Conservation (phyloP, 306 rosid species). For the Clitoria ternatea region DNA sequence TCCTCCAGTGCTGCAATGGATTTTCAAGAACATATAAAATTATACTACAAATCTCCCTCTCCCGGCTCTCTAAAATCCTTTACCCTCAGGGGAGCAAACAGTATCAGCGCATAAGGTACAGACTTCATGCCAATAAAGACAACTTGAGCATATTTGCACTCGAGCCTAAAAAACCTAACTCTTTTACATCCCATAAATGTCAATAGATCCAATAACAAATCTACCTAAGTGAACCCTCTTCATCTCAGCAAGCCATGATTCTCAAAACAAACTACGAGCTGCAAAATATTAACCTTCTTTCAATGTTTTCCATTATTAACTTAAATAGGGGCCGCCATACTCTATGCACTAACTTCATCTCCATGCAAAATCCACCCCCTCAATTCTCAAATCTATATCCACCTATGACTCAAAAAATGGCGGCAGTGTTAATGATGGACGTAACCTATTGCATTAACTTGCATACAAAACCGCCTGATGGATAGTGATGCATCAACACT, state of each 20-base stretch:
- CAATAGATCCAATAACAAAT: not conserved
- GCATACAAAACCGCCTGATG: not conserved
- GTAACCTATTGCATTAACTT: not conserved
- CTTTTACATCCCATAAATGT: not conserved
- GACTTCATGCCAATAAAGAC: not conserved
- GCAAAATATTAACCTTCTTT: not conserved
- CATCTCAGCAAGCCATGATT: not conserved
- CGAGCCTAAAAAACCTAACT: not conserved
- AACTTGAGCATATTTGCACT: not conserved
- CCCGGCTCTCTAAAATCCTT: not conserved
- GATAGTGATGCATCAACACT: not conserved
- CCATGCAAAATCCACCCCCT: not conserved
- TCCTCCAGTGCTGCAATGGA: not conserved
- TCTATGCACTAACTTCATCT: not conserved
- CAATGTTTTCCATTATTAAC: not conserved
- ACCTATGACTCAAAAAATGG: not conserved
- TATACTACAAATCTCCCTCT: not conserved
- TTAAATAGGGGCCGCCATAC: not conserved
- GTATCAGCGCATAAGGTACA: not conserved
- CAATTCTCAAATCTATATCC: not conserved
- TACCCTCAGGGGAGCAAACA: not conserved
- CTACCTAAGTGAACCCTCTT: not conserved
- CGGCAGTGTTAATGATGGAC: not conserved
- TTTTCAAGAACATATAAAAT: slow-evolving; percentile 6
- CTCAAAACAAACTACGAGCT: not conserved